Percentiles rank a stretch among this genome's conserved stretches.
These are phyloP conservation scores for Aspergillus sclerotiicarbonarius DNA, from an alignment of 495 filamentous ascomycete species.

Conservation along the genomic window DNA sequence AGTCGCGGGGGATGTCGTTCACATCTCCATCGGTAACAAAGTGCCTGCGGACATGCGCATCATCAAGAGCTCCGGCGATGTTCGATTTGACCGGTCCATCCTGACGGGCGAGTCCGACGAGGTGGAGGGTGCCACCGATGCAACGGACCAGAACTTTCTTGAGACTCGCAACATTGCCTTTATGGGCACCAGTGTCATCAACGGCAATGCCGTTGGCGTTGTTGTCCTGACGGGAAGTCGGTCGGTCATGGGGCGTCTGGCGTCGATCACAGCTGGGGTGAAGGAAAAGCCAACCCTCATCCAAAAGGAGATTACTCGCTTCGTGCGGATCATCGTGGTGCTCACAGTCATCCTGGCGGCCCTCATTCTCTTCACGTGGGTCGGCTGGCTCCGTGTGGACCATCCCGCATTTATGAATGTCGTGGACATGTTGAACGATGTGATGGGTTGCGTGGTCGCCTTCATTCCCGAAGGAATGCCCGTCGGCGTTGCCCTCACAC, in stretches of 20 bases:
- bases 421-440: slow-evolving; percentile 62
- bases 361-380: slow-evolving; percentile 59
- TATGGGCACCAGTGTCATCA: slow-evolving; percentile 67
- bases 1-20: slow-evolving; percentile 66
- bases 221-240: slow-evolving; percentile 59
- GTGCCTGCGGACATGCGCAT: slow-evolving; percentile 72
- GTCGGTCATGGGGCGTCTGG: slow-evolving; percentile 68
- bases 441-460: slow-evolving; percentile 66
- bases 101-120: slow-evolving; percentile 69
- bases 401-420: slow-evolving; percentile 68
- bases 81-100: slow-evolving; percentile 70
- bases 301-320: slow-evolving; percentile 65
- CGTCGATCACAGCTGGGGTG: slow-evolving; percentile 63
- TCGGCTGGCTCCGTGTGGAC: slow-evolving; percentile 57
- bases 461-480: slow-evolving; percentile 74
- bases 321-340: slow-evolving; percentile 61
- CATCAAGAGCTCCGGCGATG: slow-evolving; percentile 60
- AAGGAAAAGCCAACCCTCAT: slow-evolving; percentile 63
- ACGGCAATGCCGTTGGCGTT: slow-evolving; percentile 61
- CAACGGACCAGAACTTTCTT: slow-evolving; percentile 67
- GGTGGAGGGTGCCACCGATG: slow-evolving; percentile 56
- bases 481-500: slow-evolving; percentile 60
- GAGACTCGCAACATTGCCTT: slow-evolving; percentile 72
- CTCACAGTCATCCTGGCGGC: slow-evolving; percentile 53
- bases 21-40: slow-evolving; percentile 66